These are phyloP conservation scores for Termitomyces eurrhizus DNA, from an alignment of 768 basidiomycete genomes.

Conservation along the genomic window DNA sequence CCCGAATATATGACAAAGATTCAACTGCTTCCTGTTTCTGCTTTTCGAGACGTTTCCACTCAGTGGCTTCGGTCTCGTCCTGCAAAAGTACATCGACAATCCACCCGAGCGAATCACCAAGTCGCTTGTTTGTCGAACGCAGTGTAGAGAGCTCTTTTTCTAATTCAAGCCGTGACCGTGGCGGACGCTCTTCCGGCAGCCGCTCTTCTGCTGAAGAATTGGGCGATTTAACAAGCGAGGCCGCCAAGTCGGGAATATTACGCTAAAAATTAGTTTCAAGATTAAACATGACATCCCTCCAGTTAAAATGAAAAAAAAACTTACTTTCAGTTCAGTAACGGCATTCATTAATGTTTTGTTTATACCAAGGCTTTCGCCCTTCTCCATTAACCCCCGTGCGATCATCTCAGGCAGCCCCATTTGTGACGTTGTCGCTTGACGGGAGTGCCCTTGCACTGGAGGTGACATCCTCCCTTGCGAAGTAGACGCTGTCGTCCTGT, in stretches of 20 bases:
- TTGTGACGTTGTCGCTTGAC: constrained; percentile 37
- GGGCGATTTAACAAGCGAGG: constrained; percentile 59
- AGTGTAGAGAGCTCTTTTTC: constrained; percentile 58
- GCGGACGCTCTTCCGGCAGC: constrained; percentile 50
- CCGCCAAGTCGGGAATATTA: constrained; percentile 82
- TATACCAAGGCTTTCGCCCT: constrained; percentile 77
- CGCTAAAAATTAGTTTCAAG: constrained; percentile 39
- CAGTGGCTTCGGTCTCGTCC: constrained; percentile 42
- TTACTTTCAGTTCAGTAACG: constrained; percentile 71
- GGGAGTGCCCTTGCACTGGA: constrained; percentile 25
- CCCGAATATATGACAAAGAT: constrained; percentile 72
- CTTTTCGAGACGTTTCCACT: constrained; percentile 34
- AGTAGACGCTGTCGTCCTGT: constrained; percentile 20
- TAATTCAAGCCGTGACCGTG: constrained; percentile 65
- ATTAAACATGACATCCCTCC: neutral
- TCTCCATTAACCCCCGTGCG: constrained; percentile 67
- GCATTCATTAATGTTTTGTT: constrained; percentile 82
- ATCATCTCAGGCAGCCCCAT: constrained; percentile 69
- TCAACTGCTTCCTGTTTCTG: constrained; percentile 67
- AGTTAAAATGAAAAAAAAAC: constrained; percentile 15
- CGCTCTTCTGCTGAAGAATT: constrained; percentile 51
- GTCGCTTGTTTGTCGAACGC: constrained; percentile 51
- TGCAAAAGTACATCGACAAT: constrained; percentile 67
- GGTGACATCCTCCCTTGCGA: constrained; percentile 5
- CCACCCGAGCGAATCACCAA: constrained; percentile 72